Evolutionary conservation across 2,329 filamentous ascomycete species (phyloP), one percentile per base, ranked within the genome.

Genomic region (Atkinsonella hypoxylon): DNA sequence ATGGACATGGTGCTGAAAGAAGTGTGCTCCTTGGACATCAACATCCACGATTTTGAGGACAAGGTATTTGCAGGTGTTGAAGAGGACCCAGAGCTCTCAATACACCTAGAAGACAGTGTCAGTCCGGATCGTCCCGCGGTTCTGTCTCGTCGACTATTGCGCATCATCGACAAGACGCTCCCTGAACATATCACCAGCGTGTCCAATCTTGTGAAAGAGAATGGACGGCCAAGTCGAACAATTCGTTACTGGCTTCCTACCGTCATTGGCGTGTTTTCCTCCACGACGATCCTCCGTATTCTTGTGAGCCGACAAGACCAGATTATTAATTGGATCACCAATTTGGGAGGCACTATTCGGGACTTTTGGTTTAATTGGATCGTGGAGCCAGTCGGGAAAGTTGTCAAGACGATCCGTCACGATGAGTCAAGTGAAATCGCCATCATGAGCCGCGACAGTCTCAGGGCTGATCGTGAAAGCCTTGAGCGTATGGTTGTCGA

Each of bases 281-380:
- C 88, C 0, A 90, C 87, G 15, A 95, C 90, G 0, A 75, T 95
- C n/a, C 72, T 97, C 15, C 83, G 83, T 20, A 79, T 97, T 38
- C 67, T 94, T 31, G 74, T 86, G 53, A 87, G 84, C 61, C 78
- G 83, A 48, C 81, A 81, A 59, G 84, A 85, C 18, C 87, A 91
- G 57, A 84, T 98, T 18, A 57, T 87, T 26, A 75, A 81, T 45
- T 96, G 90, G 89, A 73, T 95, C 43, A 74, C 77, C 36, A 86
- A 93, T 56, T 70, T 95, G 26, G 91, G 89, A 8, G 71, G 73
- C 1, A 98, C 93, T 0, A 71, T 83, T 1, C 77, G 87, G 49
- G 91, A 95, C 65, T 98, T 98, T 64, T 96, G 90, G 87, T 75
- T 83, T 53, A 98, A 98, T 65, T 98, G 93, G 93, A 85, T 98